Evolutionary conservation across 371 early-diverging fungal genomes (phyloP).

Genomic region (Mucor sp.): DNA sequence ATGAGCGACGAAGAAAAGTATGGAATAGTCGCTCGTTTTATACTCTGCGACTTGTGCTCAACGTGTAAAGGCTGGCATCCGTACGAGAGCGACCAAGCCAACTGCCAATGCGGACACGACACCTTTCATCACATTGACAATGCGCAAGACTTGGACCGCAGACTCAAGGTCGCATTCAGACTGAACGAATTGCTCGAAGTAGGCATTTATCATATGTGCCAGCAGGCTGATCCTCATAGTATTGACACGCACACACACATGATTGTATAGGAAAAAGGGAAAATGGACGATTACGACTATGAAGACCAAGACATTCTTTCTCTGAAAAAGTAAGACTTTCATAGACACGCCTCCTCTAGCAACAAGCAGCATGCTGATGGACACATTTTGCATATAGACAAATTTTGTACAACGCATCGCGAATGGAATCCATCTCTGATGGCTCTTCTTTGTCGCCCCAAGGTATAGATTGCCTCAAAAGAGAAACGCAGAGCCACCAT

Average conservation of each 20-base stretch:
- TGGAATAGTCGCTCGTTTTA: constrained; percentile 47
- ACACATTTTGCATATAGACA: constrained; percentile 18
- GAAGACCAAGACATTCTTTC: constrained; percentile 51
- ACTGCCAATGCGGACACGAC: constrained; percentile 52
- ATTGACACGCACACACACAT: background rate
- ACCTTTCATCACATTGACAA: constrained; percentile 44
- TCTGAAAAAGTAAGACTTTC: constrained; percentile 41
- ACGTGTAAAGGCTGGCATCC: constrained; percentile 53
- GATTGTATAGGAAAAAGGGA: constrained; percentile 48
- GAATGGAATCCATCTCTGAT: constrained; percentile 11
- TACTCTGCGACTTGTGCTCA: constrained; percentile 45
- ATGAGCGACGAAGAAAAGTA: constrained; percentile 47
- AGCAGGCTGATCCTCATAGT: constrained; percentile 38
- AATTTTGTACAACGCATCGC: constrained; percentile 25
- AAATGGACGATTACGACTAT: constrained; percentile 49
- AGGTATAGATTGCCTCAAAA: background rate
- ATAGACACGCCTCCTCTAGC: background rate
- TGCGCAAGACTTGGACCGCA: constrained; percentile 44
- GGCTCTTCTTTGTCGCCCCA: constrained; percentile 15
- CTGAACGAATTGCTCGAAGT: constrained; percentile 52
- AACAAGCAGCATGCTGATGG: constrained; percentile 9
- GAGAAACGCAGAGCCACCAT: background rate
- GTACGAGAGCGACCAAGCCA: constrained; percentile 31
- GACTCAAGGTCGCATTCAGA: constrained; percentile 48
- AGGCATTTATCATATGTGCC: constrained; percentile 16